These are phyloP conservation scores for Vigna trinervia DNA, from an alignment of 306 rosid genomes.

Conservation along the genomic window DNA sequence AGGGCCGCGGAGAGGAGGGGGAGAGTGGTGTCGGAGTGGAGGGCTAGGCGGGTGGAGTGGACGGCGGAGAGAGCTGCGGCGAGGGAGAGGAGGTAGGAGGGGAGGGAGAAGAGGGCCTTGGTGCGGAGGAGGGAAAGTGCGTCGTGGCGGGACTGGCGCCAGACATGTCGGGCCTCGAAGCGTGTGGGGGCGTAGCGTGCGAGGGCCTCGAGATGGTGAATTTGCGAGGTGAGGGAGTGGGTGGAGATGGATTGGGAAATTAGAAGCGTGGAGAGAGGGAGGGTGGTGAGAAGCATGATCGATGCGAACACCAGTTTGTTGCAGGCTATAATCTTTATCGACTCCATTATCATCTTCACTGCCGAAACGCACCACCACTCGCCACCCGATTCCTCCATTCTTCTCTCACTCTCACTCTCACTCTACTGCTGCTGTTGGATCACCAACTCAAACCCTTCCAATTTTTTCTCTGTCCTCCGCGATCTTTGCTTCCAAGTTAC, in stretches of 20 bases:
- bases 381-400: constrained; percentile 51
- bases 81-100: constrained; percentile 66
- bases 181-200: constrained; percentile 66
- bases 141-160: constrained; percentile 66
- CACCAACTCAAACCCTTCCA: not conserved
- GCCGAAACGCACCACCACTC: constrained; percentile 28
- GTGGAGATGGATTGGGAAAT: constrained; percentile 60
- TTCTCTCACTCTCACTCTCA: not conserved
- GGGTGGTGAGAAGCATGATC: constrained; percentile 53
- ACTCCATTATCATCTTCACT: constrained; percentile 45
- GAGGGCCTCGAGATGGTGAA: constrained; percentile 71
- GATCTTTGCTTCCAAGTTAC: no score
- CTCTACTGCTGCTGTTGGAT: not conserved
- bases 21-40: constrained; percentile 38
- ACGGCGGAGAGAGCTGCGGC: constrained; percentile 66
- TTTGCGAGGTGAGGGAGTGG: constrained; percentile 52
- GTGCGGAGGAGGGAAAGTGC: constrained; percentile 66
- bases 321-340: constrained; percentile 49
- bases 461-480: no score
- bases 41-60: constrained; percentile 49
- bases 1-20: constrained; percentile 43
- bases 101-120: constrained; percentile 63
- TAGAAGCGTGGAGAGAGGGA: constrained; percentile 71
- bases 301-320: constrained; percentile 58
- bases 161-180: constrained; percentile 82